Evolutionary conservation across 345 rosid genomes (phyloP).

Genomic region (Eucalyptus sp.): DNA sequence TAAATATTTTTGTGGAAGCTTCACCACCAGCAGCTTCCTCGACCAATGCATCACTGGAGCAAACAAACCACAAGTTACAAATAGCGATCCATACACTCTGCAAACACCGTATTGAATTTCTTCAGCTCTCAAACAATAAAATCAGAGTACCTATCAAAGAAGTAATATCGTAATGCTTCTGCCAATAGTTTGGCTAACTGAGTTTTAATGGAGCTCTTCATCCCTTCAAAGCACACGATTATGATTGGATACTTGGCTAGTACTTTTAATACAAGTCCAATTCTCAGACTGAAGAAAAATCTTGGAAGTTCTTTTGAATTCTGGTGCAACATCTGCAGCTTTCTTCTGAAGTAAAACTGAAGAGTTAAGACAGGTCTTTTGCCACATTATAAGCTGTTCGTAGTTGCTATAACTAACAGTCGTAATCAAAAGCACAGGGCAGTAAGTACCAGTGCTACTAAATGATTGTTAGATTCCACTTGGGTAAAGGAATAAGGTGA

Average conservation of each 20-base stretch:
- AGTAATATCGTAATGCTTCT: constrained; percentile 53
- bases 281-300: neutral
- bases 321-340: constrained; percentile 49
- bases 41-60: constrained; percentile 71
- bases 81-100: neutral
- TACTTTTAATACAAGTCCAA: neutral
- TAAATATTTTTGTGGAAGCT: constrained; percentile 34
- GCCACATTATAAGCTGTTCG: neutral
- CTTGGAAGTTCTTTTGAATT: constrained; percentile 67
- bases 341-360: constrained; percentile 43
- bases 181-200: constrained; percentile 54
- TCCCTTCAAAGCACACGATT: constrained; percentile 27
- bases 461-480: neutral
- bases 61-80: neutral
- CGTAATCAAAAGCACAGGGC: neutral
- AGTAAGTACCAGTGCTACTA: neutral
- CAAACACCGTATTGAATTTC: neutral
- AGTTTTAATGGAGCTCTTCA: constrained; percentile 43
- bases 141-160: constrained; percentile 58
- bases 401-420: neutral
- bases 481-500: neutral
- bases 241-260: neutral
- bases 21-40: constrained; percentile 79
- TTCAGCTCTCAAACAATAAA: neutral
- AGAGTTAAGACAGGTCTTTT: neutral